phyloP scores from a whole-genome alignment of 2,329 filamentous ascomycete species.

The Colletotrichum kahawae region DNA sequence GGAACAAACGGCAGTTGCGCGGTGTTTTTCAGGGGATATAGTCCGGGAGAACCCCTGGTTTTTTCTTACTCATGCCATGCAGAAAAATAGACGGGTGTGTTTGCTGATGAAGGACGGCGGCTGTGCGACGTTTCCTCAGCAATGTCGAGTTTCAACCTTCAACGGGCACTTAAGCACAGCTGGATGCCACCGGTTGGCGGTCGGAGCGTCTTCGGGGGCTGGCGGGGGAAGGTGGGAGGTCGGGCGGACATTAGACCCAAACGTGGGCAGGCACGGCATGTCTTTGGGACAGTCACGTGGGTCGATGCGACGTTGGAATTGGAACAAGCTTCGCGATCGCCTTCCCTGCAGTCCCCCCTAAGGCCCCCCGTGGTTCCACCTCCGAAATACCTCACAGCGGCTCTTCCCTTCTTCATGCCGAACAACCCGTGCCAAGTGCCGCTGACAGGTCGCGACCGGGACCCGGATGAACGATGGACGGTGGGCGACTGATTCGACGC shows the following conservation, averaged over 20 bases:
- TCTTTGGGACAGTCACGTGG: conserved; percentile 14
- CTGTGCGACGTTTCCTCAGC: neutral
- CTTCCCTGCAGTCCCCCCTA: neutral
- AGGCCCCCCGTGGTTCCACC: neutral
- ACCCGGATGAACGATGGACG: neutral
- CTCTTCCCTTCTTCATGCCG: neutral
- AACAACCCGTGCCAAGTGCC: neutral
- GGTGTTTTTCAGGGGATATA: neutral
- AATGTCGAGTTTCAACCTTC: conserved; percentile 1
- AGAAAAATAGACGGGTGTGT: neutral
- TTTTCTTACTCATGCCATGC: neutral
- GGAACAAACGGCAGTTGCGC: neutral
- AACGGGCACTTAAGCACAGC: neutral
- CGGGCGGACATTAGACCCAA: conserved; percentile 10
- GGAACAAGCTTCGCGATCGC: conserved; percentile 10
- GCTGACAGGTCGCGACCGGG: neutral
- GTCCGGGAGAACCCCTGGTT: neutral
- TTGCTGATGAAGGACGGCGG: neutral
- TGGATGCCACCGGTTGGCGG: neutral
- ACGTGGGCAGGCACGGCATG: neutral
- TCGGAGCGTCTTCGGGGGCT: neutral
- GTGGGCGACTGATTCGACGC: neutral
- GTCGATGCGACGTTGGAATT: conserved; percentile 16
- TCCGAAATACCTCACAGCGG: neutral
- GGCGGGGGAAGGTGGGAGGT: neutral